These are phyloP conservation scores for Quercus agrifolia DNA, from an alignment of 306 rosid species.

Conservation along the genomic window DNA sequence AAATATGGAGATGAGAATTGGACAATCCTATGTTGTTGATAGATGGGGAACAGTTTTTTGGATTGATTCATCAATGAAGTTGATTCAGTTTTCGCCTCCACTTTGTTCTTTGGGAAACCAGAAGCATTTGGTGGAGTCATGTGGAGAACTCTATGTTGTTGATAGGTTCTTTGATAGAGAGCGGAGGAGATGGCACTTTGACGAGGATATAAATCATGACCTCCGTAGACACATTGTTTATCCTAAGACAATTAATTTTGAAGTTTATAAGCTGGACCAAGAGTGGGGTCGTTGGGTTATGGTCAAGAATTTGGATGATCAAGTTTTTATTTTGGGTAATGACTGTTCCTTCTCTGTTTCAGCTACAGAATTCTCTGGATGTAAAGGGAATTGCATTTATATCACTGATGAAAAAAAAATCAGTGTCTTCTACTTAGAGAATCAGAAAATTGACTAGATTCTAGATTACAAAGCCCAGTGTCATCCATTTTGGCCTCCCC, in stretches of 20 bases:
- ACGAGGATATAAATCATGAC: background rate
- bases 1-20: slow-evolving; percentile 34
- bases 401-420: no score
- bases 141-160: background rate
- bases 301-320: slow-evolving; percentile 23
- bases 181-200: background rate
- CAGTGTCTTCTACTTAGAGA: no score
- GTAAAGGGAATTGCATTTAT: no score
- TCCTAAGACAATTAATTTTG: background rate
- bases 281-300: slow-evolving; percentile 29
- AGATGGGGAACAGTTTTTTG: slow-evolving; percentile 59
- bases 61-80: slow-evolving; percentile 32
- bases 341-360: slow-evolving; percentile 26
- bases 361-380: background rate
- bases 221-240: background rate
- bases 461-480: background rate
- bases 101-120: slow-evolving; percentile 39
- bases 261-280: no score
- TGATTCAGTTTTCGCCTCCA: slow-evolving; percentile 48
- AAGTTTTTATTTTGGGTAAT: slow-evolving; percentile 19
- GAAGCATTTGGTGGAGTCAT: slow-evolving; percentile 48
- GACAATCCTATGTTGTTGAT: slow-evolving; percentile 55
- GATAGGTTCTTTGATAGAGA: slow-evolving; percentile 15
- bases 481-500: slow-evolving; percentile 24
- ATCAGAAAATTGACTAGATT: no score